Conservation (phyloP, 2,329 filamentous ascomycete species). For the Ophiostoma montium region DNA sequence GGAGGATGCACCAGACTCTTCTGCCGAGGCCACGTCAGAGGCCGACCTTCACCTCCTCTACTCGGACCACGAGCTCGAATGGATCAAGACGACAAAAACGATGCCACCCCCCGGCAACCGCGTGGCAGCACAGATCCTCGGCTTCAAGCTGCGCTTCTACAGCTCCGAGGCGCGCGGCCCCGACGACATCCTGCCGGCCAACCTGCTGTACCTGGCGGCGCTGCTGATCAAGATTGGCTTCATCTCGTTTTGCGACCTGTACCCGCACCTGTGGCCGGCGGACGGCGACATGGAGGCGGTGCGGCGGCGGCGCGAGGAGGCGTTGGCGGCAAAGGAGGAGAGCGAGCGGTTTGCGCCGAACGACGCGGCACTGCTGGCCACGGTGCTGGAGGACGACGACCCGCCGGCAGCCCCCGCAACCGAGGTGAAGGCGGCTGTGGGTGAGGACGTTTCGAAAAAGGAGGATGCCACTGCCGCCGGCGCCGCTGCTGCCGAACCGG, state of each 20-base stretch:
- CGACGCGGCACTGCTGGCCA: conserved; percentile 74
- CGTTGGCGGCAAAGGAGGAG: conserved; percentile 65
- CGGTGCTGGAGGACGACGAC: conserved; percentile 78
- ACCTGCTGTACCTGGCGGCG: conserved; percentile 81
- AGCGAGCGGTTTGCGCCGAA: conserved; percentile 54
- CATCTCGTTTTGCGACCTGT: conserved; percentile 80
- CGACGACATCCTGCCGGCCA: conserved; percentile 72
- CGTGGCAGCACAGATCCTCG: conserved; percentile 84
- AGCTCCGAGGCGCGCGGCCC: conserved; percentile 59
- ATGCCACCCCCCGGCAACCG: conserved; percentile 75
- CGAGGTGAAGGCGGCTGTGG: not conserved
- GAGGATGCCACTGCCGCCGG: conserved; percentile 16
- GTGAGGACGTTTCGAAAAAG: conserved; percentile 20
- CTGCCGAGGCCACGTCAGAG: conserved; percentile 13
- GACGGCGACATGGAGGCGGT: conserved; percentile 73
- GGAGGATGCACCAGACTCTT: conserved; percentile 22
- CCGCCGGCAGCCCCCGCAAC: conserved; percentile 28
- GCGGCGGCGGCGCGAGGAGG: conserved; percentile 54
- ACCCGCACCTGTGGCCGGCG: conserved; percentile 76
- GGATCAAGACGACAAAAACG: conserved; percentile 70
- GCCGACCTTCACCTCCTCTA: conserved; percentile 21
- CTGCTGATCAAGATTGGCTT: conserved; percentile 95
- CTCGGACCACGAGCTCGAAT: conserved; percentile 41
- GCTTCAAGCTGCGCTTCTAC: conserved; percentile 95
- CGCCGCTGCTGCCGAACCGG: conserved; percentile 17